Conservation (phyloP, 768 basidiomycete species). For the Lactarius hatsudake region DNA sequence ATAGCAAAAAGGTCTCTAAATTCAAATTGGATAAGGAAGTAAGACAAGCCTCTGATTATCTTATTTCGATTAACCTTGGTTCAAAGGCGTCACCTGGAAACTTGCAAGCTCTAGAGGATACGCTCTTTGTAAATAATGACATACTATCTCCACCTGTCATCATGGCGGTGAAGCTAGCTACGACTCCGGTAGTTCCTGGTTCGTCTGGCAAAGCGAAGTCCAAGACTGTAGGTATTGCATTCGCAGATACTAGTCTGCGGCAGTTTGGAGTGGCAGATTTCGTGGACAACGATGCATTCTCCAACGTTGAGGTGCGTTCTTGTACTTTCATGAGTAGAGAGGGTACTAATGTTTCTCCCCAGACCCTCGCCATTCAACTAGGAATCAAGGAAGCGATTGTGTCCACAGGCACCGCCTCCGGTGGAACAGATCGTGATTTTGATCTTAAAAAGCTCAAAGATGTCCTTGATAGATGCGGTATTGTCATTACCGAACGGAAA, state of each 20-base stretch:
- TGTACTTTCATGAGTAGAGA: neutral
- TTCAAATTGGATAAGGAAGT: constrained; percentile 84
- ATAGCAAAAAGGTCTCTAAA: constrained; percentile 70
- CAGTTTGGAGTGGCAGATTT: constrained; percentile 90
- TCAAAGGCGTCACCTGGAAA: constrained; percentile 73
- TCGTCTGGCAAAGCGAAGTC: constrained; percentile 50
- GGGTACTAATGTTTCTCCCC: constrained; percentile 11
- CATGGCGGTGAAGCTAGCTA: constrained; percentile 79
- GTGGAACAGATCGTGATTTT: constrained; percentile 76
- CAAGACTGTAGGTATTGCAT: constrained; percentile 82
- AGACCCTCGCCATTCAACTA: constrained; percentile 94
- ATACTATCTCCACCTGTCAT: constrained; percentile 82
- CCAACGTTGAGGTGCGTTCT: constrained; percentile 79
- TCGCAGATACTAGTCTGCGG: constrained; percentile 83
- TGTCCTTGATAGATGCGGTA: constrained; percentile 85
- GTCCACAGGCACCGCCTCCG: constrained; percentile 66
- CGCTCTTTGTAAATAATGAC: constrained; percentile 77
- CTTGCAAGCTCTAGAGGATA: constrained; percentile 49
- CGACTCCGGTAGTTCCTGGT: constrained; percentile 44
- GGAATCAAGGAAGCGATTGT: constrained; percentile 96
- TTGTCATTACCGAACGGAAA: constrained; percentile 88
- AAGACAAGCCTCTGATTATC: constrained; percentile 26
- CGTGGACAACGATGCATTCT: constrained; percentile 92
- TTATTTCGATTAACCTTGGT: neutral
- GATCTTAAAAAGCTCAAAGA: constrained; percentile 85